Evolutionary conservation across 768 basidiomycete species (phyloP).

Genomic region (Leccinum incarnatum): DNA sequence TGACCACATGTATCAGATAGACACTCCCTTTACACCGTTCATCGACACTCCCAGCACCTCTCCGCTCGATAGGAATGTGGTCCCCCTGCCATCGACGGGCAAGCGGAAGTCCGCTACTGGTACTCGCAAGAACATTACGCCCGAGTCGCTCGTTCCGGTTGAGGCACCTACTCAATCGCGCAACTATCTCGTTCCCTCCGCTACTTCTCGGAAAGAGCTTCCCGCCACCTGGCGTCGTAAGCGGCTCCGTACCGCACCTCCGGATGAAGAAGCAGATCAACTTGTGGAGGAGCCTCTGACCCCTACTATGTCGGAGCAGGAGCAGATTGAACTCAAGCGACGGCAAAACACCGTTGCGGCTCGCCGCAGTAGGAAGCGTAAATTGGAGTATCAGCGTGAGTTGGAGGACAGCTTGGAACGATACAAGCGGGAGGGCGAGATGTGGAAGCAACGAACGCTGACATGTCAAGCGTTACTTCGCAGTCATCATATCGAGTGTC

Average conservation of each 20-base stretch:
- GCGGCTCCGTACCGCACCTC: conserved; percentile 49
- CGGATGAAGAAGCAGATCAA: conserved; percentile 51
- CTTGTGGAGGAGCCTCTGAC: conserved; percentile 22
- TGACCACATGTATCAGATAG: conserved; percentile 42
- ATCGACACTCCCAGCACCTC: conserved; percentile 39
- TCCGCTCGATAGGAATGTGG: conserved; percentile 21
- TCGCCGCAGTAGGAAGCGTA: conserved; percentile 72
- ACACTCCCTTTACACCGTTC: conserved; percentile 49
- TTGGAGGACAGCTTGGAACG: conserved; percentile 57
- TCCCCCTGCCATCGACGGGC: conserved; percentile 15
- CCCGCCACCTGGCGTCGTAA: conserved; percentile 69
- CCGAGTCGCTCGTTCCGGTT: conserved; percentile 60
- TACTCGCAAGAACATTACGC: conserved; percentile 69
- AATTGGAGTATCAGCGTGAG: conserved; percentile 63
- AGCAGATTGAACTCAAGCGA: conserved; percentile 76
- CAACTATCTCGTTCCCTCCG: conserved; percentile 67
- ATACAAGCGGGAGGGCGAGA: conserved; percentile 56
- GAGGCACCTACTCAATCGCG: conserved; percentile 81
- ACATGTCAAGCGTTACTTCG: conserved; percentile 49
- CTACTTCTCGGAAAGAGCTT: conserved; percentile 76
- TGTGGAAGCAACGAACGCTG: conserved; percentile 58
- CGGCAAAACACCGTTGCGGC: conserved; percentile 86
- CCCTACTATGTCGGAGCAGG: conserved; percentile 51
- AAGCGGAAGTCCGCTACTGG: conserved; percentile 47
- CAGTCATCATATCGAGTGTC: conserved; percentile 56